phyloP scores from a whole-genome alignment of 2,329 filamentous ascomycete species.

The Hypoxylon sp. region DNA sequence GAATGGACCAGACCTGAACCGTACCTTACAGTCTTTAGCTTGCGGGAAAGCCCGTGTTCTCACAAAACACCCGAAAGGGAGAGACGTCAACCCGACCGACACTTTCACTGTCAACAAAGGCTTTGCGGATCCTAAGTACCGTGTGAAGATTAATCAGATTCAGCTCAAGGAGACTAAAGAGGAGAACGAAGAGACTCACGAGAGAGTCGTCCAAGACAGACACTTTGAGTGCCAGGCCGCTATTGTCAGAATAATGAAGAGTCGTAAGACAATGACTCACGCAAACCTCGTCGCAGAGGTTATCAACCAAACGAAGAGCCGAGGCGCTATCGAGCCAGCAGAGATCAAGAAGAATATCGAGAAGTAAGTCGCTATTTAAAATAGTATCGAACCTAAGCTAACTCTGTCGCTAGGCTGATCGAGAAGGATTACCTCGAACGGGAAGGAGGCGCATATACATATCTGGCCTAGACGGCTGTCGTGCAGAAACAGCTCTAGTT shows the following conservation, averaged over 20 bases:
- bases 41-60: conserved; percentile 90
- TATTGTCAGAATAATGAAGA: conserved; percentile 98
- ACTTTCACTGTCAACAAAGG: conserved; percentile 83
- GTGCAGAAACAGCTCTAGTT: neutral
- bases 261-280: conserved; percentile 86
- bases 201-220: conserved; percentile 87
- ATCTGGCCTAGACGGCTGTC: conserved; percentile 67
- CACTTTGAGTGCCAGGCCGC: conserved; percentile 98
- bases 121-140: conserved; percentile 85
- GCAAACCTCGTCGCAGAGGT: conserved; percentile 91
- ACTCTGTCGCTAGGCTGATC: conserved; percentile 72
- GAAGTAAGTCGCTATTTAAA: conserved; percentile 69
- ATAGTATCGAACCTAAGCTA: conserved; percentile 38
- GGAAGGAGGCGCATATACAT: conserved; percentile 77
- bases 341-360: conserved; percentile 99
- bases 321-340: conserved; percentile 84
- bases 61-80: conserved; percentile 84
- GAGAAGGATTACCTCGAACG: conserved; percentile 95
- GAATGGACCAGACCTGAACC: conserved; percentile 80
- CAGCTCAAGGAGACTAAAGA: conserved; percentile 96
- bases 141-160: conserved; percentile 99
- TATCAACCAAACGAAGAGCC: conserved; percentile 87
- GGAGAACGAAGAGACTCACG: conserved; percentile 94
- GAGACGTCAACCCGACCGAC: conserved; percentile 82
- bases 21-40: conserved; percentile 94